phyloP scores from a whole-genome alignment of 2,329 filamentous ascomycete species.

The Curvularia lunata region DNA sequence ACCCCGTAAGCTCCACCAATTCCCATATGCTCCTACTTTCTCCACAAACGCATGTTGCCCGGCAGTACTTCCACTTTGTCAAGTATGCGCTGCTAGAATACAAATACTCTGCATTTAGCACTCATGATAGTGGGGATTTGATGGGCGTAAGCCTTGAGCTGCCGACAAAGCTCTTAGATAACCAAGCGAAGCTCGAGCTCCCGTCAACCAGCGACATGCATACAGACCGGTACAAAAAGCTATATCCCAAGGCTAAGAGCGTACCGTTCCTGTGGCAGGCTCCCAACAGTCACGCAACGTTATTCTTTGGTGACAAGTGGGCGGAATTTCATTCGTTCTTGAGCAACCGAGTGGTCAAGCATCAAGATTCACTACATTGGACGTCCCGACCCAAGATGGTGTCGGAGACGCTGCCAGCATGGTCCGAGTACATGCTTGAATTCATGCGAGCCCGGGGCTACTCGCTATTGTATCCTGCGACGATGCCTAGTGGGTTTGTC shows the following conservation, averaged over 20 bases:
- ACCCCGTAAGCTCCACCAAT: slow-evolving; percentile 68
- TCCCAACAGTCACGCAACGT: slow-evolving; percentile 78
- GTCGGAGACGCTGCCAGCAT: slow-evolving; percentile 73
- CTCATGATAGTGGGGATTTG: slow-evolving; percentile 61
- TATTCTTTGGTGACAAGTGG: slow-evolving; percentile 89
- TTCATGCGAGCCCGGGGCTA: slow-evolving; percentile 79
- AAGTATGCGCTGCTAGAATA: slow-evolving; percentile 80
- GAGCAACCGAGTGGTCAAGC: slow-evolving; percentile 62
- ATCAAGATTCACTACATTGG: slow-evolving; percentile 30
- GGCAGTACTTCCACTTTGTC: slow-evolving; percentile 84
- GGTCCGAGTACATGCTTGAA: slow-evolving; percentile 79
- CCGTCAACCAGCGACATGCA: slow-evolving; percentile 53
- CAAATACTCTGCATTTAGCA: slow-evolving; percentile 66
- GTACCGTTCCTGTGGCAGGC: slow-evolving; percentile 83
- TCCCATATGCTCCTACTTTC: slow-evolving; percentile 86
- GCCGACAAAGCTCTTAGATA: slow-evolving; percentile 69
- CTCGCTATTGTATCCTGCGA: slow-evolving; percentile 77
- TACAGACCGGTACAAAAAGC: slow-evolving; percentile 36
- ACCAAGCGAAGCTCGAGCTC: slow-evolving; percentile 60
- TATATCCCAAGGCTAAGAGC: slow-evolving; percentile 37
- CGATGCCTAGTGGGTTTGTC: slow-evolving; percentile 61
- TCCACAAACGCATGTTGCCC: slow-evolving; percentile 78
- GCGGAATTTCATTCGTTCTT: slow-evolving; percentile 82
- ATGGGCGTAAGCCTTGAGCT: slow-evolving; percentile 82
- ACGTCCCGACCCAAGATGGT: slow-evolving; percentile 52